Base-by-base conservation (phyloP, 75 land plant species). In the Isoetes taiwanensis region DNA sequence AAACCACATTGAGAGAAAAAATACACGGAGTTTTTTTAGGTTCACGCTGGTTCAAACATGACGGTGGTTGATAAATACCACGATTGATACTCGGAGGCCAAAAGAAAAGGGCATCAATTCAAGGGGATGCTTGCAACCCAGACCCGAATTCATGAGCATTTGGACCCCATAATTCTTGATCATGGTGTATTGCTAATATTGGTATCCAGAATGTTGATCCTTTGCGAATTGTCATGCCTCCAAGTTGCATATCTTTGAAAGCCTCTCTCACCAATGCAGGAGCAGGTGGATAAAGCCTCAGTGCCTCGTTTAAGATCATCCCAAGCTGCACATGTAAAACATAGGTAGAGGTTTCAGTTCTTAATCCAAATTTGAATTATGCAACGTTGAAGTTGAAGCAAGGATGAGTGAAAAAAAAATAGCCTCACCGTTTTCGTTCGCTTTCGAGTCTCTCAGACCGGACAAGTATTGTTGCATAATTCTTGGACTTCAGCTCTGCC, bases 151-250 rank as follows among this genome's bases (percentile, higher is more conserved):
- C 21, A 4, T 6, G 6, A 4, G 50, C 50, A n/a, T 46, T 23
- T 6, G 16, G 25, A 5, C 50, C 50, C 50, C 50, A 46, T n/a
- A 46, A 6, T 6, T 46, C 50, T 19, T 46, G 16, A n/a, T 23
- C 25, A 4, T 46, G 50, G 16, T 46, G 50, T 5, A 46, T 5
- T 46, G 50, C 50, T n/a, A 46, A 6, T 6, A 46, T 46, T 5
- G 50, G 50, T 46, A 46, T 46, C 50, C 50, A 46, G 23, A 46
- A 46, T n/a, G 50, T 46, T 19, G 50, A 19, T 4, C 50, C 50
- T 37, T n/a, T n/a, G n/a, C n/a, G n/a, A n/a, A 46, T 46, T 6
- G n/a, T 46, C 50, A 46, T n/a, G 50, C 16, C 50, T 23, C 16
- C 12, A n/a, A 46, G 5, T 6, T n/a, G 6, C 19, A 46, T 6